Conservation (phyloP, 2,329 filamentous ascomycete genomes). For the Colletotrichum aenigma region DNA sequence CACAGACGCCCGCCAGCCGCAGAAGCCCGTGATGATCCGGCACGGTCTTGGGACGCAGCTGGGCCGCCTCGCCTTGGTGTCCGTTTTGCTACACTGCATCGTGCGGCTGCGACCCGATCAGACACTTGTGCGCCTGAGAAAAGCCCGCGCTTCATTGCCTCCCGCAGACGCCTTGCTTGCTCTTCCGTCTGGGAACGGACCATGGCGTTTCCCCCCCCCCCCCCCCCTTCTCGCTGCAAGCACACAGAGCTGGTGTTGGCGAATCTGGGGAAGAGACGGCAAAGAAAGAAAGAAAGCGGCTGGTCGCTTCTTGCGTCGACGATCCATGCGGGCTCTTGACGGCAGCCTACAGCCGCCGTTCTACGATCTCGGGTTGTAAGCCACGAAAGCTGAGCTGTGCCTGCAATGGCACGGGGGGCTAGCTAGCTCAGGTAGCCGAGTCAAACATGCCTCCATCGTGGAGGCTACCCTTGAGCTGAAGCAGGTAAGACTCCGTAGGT, state of each 20-base stretch:
- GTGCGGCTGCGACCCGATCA: neutral
- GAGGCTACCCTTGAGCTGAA: neutral
- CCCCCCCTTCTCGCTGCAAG: neutral
- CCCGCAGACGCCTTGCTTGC: neutral
- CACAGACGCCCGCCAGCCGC: neutral
- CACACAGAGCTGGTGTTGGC: neutral
- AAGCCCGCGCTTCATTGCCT: neutral
- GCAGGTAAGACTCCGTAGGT: neutral
- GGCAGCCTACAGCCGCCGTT: neutral
- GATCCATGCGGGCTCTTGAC: conserved; percentile 6
- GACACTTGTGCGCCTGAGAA: neutral
- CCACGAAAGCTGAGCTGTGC: neutral
- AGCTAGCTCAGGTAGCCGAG: neutral
- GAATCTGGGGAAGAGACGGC: neutral
- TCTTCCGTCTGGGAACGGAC: neutral
- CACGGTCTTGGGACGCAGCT: neutral
- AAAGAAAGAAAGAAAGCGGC: neutral
- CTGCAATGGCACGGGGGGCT: neutral
- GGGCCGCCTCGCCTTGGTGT: too few relatives aligned
- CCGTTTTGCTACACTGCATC: neutral
- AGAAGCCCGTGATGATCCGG: neutral
- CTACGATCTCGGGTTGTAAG: neutral
- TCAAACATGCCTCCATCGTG: neutral
- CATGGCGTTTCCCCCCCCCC: neutral
- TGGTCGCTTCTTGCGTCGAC: neutral